Conservation (phyloP, 345 rosid genomes). For the Carallia pectinifolia region DNA sequence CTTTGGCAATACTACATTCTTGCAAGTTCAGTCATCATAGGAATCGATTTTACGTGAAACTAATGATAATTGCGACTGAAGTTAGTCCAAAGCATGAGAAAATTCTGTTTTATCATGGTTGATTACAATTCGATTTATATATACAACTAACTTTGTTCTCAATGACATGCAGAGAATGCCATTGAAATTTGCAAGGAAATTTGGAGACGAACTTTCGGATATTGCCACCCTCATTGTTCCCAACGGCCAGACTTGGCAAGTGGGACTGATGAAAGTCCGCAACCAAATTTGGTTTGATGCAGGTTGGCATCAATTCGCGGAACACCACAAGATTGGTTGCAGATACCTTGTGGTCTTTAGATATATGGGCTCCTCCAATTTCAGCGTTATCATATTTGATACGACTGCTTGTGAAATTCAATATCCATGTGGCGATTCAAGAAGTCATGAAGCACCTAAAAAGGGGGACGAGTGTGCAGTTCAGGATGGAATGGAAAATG, state of each 20-base stretch:
- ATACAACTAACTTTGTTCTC: background rate
- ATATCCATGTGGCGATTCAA: slow-evolving; percentile 15
- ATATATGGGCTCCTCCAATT: slow-evolving; percentile 34
- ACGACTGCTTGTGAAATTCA: slow-evolving; percentile 36
- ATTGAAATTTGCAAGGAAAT: slow-evolving; percentile 30
- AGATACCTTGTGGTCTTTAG: slow-evolving; percentile 40
- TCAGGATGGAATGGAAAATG: slow-evolving; percentile 31
- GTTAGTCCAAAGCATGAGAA: too few relatives aligned
- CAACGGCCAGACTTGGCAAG: slow-evolving; percentile 35
- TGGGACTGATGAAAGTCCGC: slow-evolving; percentile 30
- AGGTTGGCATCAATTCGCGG: slow-evolving; percentile 42
- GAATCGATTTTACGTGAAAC: too few relatives aligned
- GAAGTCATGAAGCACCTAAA: background rate
- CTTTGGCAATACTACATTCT: too few relatives aligned
- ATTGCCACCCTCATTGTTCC: slow-evolving; percentile 29
- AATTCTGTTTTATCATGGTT: background rate
- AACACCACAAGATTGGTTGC: slow-evolving; percentile 29
- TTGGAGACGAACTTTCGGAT: slow-evolving; percentile 36
- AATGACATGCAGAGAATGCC: slow-evolving; percentile 38
- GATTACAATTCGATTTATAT: background rate
- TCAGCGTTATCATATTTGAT: slow-evolving; percentile 36
- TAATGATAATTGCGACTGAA: too few relatives aligned
- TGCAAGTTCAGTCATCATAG: too few relatives aligned
- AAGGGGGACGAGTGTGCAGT: slow-evolving; percentile 8
- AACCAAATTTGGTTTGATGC: slow-evolving; percentile 39